These are phyloP conservation scores for Aphanomyces stellatus DNA, from an alignment of 352 stramenopile genomes.

Conservation along the genomic window DNA sequence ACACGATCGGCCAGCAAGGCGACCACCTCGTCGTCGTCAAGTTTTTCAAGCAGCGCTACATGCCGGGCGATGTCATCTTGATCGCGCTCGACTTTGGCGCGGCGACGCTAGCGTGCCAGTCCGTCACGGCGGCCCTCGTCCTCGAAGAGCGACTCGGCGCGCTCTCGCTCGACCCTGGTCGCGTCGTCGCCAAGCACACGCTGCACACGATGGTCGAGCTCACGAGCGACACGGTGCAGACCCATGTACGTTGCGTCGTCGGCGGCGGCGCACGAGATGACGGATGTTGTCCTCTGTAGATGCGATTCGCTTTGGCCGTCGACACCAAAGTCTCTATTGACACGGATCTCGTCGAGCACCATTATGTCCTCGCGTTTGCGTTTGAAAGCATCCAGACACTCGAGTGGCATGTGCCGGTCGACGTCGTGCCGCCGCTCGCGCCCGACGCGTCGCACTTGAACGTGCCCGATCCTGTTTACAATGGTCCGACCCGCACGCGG, in stretches of 20 bases:
- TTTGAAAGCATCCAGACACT: slow-evolving; percentile 23
- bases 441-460: slow-evolving; percentile 12
- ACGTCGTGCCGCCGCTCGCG: neutral
- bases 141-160: slow-evolving; percentile 40
- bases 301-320: slow-evolving; percentile 42
- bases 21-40: slow-evolving; percentile 51
- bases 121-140: slow-evolving; percentile 39
- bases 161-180: slow-evolving; percentile 45
- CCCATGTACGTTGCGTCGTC: slow-evolving; percentile 25
- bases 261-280: neutral
- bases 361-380: slow-evolving; percentile 54
- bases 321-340: slow-evolving; percentile 46
- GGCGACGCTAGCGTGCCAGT: slow-evolving; percentile 42
- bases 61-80: slow-evolving; percentile 47
- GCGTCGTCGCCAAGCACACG: slow-evolving; percentile 44
- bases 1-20: slow-evolving; percentile 58
- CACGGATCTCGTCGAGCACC: slow-evolving; percentile 51
- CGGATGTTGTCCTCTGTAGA: neutral
- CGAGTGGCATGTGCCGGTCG: neutral
- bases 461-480: neutral
- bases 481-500: neutral
- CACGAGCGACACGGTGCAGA: slow-evolving; percentile 39
- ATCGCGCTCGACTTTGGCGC: slow-evolving; percentile 50
- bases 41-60: slow-evolving; percentile 54
- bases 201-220: slow-evolving; percentile 38